Percentiles rank a stretch among this genome's conserved stretches.
phyloP scores from a whole-genome alignment of 768 basidiomycete genomes.

The Dentipellis sp. region DNA sequence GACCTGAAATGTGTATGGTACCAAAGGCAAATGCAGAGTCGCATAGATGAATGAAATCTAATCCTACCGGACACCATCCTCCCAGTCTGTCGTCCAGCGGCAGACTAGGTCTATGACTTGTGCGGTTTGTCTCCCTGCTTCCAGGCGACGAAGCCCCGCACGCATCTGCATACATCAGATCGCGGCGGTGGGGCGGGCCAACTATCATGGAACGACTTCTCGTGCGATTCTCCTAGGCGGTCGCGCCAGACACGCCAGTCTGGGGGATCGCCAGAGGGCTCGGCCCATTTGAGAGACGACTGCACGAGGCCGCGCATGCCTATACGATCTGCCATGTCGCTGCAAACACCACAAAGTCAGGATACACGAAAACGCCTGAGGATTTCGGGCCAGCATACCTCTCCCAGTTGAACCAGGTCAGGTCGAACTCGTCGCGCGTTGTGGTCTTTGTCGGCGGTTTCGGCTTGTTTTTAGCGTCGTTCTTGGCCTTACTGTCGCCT shows the following conservation, averaged over 20 bases:
- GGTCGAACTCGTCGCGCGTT: slow-evolving; percentile 52
- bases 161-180: slow-evolving; percentile 8
- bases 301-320: slow-evolving; percentile 43
- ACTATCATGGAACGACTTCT: not conserved
- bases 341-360: slow-evolving; percentile 18
- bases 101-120: not conserved
- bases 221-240: not conserved
- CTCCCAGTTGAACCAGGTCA: slow-evolving; percentile 62
- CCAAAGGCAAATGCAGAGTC: too few species aligned
- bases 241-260: slow-evolving; percentile 47
- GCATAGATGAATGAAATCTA: not conserved
- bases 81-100: not conserved
- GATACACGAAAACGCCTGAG: slow-evolving; percentile 7
- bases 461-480: not conserved
- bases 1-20: too few species aligned
- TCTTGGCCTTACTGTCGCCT: not conserved
- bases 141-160: slow-evolving; percentile 15
- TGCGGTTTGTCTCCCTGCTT: slow-evolving; percentile 1
- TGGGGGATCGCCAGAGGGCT: slow-evolving; percentile 37
- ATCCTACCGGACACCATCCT: not conserved
- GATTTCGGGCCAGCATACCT: slow-evolving; percentile 33
- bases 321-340: slow-evolving; percentile 72
- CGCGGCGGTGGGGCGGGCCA: not conserved
- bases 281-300: slow-evolving; percentile 41
- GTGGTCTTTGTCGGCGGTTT: slow-evolving; percentile 17